phyloP scores from a whole-genome alignment of 73 alveolate species.

The Durusdinium trenchii region DNA sequence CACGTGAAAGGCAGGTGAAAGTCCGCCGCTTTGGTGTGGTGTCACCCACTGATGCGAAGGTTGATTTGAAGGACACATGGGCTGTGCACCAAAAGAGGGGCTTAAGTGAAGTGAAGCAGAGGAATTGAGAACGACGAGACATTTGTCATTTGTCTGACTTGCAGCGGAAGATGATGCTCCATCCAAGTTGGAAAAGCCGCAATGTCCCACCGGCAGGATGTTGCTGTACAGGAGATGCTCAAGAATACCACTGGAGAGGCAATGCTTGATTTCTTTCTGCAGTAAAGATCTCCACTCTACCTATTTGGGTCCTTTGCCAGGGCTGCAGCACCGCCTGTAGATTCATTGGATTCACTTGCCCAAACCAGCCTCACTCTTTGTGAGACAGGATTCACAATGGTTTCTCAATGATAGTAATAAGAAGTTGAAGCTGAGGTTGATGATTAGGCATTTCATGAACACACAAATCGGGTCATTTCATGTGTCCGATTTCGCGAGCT shows the following conservation, averaged over 20 bases:
- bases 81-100: background rate
- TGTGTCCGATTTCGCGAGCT: too few species aligned
- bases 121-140: background rate
- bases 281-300: background rate
- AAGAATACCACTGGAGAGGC: conserved; percentile 64
- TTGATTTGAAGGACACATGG: conserved; percentile 53
- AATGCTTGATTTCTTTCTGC: background rate
- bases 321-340: background rate
- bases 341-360: background rate
- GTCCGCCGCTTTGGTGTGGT: conserved; percentile 89
- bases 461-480: too few species aligned
- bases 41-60: conserved; percentile 84
- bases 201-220: conserved; percentile 51
- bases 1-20: conserved; percentile 32
- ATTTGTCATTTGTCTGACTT: background rate
- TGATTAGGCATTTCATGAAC: too few species aligned
- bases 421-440: background rate
- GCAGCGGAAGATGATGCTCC: background rate
- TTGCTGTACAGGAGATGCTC: conserved; percentile 81
- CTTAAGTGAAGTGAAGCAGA: background rate
- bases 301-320: background rate
- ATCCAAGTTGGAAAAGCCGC: background rate
- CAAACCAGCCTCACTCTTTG: background rate
- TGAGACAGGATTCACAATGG: background rate
- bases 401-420: background rate